These are phyloP conservation scores for Pyricularia grisea DNA, from an alignment of 2,329 filamentous ascomycete species.

Conservation along the genomic window DNA sequence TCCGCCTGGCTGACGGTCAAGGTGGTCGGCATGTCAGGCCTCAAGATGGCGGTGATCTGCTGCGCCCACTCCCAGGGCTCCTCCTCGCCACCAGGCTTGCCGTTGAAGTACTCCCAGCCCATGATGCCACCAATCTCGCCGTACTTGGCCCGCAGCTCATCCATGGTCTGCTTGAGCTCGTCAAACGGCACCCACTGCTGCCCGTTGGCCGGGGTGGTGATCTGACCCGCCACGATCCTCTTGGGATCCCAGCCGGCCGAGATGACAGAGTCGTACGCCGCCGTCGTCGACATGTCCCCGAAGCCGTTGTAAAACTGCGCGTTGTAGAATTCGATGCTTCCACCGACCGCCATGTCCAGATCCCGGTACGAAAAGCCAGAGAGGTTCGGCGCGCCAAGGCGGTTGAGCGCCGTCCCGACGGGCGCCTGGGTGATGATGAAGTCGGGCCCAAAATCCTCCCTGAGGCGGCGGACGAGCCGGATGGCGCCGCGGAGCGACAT, in stretches of 20 bases:
- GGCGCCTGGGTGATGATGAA: constrained; percentile 74
- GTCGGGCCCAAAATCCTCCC: constrained; percentile 50
- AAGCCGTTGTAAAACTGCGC: constrained; percentile 89
- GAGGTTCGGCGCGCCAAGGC: constrained; percentile 46
- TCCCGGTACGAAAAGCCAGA: constrained; percentile 75
- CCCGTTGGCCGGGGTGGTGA: constrained; percentile 72
- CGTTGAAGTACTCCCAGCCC: constrained; percentile 95
- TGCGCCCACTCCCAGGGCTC: constrained; percentile 72
- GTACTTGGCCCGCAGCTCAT: constrained; percentile 37
- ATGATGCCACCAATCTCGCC: constrained; percentile 76
- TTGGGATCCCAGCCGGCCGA: constrained; percentile 60
- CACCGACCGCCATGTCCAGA: constrained; percentile 58
- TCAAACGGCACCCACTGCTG: constrained; percentile 38
- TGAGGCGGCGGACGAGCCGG: constrained; percentile 51
- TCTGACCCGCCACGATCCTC: constrained; percentile 69
- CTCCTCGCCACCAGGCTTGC: constrained; percentile 51
- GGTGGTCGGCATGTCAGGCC: constrained; percentile 15
- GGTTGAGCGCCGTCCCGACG: constrained; percentile 62
- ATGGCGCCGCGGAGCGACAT: constrained; percentile 58
- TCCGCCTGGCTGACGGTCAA: constrained; percentile 13
- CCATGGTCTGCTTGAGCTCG: constrained; percentile 33
- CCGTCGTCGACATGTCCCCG: constrained; percentile 44
- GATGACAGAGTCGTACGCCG: constrained; percentile 41
- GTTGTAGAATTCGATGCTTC: constrained; percentile 76
- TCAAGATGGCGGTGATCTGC: constrained; percentile 44